Conservation (phyloP, 352 stramenopile genomes). For the Globisporangium solare region DNA sequence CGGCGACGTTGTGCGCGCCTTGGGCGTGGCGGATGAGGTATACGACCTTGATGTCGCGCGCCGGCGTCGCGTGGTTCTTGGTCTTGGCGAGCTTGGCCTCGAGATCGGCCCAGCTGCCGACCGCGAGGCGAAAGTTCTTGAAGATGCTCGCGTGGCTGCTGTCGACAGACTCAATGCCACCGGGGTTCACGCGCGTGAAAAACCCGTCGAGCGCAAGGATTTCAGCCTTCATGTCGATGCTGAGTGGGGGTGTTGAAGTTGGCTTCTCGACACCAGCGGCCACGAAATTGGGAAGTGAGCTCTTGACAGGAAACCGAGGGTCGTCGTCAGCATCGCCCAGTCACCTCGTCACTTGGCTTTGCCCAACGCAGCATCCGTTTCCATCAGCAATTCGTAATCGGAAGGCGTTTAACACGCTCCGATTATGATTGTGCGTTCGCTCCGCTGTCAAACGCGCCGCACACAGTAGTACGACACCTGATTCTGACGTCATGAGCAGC, state of each 20-base stretch:
- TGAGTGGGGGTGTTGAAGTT: neutral
- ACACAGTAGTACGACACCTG: too few species aligned
- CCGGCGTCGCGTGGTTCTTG: neutral
- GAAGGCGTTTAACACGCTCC: too few species aligned
- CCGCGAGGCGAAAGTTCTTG: slow-evolving; percentile 23
- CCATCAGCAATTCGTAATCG: too few species aligned
- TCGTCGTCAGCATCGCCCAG: too few species aligned
- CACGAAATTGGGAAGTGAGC: neutral
- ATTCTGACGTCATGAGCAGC: too few species aligned
- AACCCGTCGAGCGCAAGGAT: slow-evolving; percentile 21
- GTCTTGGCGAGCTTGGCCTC: slow-evolving; percentile 11
- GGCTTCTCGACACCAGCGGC: too few species aligned
- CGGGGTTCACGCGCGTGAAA: slow-evolving; percentile 12
- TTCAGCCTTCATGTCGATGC: neutral
- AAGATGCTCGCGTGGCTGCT: slow-evolving; percentile 17
- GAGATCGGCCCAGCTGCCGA: slow-evolving; percentile 19
- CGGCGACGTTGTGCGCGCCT: slow-evolving; percentile 56
- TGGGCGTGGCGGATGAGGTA: slow-evolving; percentile 69
- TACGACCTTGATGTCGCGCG: slow-evolving; percentile 45
- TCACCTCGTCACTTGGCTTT: too few species aligned
- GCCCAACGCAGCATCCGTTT: too few species aligned
- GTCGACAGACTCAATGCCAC: neutral
- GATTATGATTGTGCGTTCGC: too few species aligned
- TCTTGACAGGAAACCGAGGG: neutral
- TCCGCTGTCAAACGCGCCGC: too few species aligned